phyloP scores from a whole-genome alignment of 805 yeast species.

The Candida anglica region DNA sequence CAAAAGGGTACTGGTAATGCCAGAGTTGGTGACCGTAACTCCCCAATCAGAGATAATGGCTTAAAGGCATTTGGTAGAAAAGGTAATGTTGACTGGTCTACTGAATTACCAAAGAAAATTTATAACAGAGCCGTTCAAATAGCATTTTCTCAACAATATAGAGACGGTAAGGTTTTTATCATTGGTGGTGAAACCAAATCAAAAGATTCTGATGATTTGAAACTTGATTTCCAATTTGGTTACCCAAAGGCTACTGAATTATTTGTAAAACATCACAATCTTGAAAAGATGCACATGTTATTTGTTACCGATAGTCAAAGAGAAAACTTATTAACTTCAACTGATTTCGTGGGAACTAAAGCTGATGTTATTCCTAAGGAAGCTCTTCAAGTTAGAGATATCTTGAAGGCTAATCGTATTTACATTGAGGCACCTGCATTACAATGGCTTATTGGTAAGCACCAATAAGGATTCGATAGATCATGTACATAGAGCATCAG shows the following conservation, averaged over 20 bases:
- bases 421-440: slow-evolving; percentile 72
- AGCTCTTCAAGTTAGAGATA: slow-evolving; percentile 76
- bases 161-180: slow-evolving; percentile 66
- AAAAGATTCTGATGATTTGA: slow-evolving; percentile 12
- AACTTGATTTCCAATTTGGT: slow-evolving; percentile 35
- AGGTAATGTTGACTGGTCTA: slow-evolving; percentile 87
- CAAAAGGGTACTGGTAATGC: slow-evolving; percentile 97
- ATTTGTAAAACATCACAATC: slow-evolving; percentile 46
- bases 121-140: slow-evolving; percentile 74
- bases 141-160: slow-evolving; percentile 79
- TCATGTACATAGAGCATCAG: background rate
- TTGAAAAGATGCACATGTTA: slow-evolving; percentile 52
- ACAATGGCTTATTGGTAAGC: slow-evolving; percentile 47
- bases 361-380: slow-evolving; percentile 70
- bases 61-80: slow-evolving; percentile 84
- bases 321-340: slow-evolving; percentile 56
- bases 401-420: slow-evolving; percentile 74
- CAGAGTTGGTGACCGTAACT: slow-evolving; percentile 92
- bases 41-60: slow-evolving; percentile 88
- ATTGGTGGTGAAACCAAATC: slow-evolving; percentile 52
- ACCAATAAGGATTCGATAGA: too few relatives aligned
- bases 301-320: slow-evolving; percentile 64
- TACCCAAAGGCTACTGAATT: slow-evolving; percentile 46
- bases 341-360: slow-evolving; percentile 47
- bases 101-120: slow-evolving; percentile 68